Conservation (phyloP, 176 grass and related monocot species). For the Aegilops bicornis region DNA sequence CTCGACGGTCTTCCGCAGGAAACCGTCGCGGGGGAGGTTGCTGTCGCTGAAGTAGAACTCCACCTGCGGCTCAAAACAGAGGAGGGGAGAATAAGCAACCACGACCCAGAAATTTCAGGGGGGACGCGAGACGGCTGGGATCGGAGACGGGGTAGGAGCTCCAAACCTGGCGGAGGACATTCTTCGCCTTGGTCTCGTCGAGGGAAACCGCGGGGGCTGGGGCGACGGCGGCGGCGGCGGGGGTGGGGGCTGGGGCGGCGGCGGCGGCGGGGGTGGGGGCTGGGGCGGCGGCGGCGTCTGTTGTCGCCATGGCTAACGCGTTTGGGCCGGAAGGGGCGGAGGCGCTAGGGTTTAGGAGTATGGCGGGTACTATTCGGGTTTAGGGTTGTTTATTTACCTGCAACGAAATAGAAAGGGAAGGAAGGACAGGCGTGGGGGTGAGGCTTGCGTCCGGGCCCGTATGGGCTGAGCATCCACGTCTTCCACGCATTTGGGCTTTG, state of each 20-base stretch:
- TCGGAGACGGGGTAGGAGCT: neutral
- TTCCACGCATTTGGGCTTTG: too few relatives aligned
- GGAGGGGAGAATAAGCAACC: neutral
- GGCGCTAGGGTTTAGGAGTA: slow-evolving; percentile 52
- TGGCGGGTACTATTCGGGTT: slow-evolving; percentile 11
- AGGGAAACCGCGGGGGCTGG: slow-evolving; percentile 31
- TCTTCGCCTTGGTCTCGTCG: slow-evolving; percentile 60
- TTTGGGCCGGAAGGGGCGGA: neutral
- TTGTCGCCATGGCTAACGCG: slow-evolving; percentile 38
- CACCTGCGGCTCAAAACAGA: slow-evolving; percentile 38
- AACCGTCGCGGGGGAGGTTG: slow-evolving; percentile 83
- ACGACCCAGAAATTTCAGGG: neutral
- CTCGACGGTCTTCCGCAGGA: slow-evolving; percentile 65
- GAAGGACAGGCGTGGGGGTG: too few relatives aligned
- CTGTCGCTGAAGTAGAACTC: slow-evolving; percentile 99
- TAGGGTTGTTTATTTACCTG: neutral
- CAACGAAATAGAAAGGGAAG: neutral
- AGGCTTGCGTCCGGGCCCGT: too few relatives aligned
- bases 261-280: too few relatives aligned
- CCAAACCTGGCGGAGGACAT: slow-evolving; percentile 68
- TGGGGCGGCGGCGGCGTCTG: neutral
- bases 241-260: neutral
- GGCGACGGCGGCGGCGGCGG: neutral
- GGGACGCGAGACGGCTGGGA: neutral
- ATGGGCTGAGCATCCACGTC: too few relatives aligned